phyloP scores from a whole-genome alignment of 768 basidiomycete genomes.

The Tulasnella sp. region DNA sequence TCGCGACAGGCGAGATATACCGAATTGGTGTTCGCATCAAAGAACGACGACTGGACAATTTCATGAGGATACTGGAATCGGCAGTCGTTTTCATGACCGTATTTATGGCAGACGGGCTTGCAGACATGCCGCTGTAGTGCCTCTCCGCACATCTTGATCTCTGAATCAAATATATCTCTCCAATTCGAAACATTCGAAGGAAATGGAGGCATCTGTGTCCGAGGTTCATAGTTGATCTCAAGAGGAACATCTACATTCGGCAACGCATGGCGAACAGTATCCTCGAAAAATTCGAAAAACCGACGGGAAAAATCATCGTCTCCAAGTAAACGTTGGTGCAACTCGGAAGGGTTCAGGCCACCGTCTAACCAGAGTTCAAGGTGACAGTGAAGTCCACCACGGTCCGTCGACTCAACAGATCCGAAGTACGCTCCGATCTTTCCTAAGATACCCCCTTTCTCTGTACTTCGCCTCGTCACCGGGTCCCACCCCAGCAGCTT shows the following conservation, averaged over 20 bases:
- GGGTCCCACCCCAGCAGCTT: slow-evolving; percentile 25
- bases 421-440: slow-evolving; percentile 26
- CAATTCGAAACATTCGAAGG: slow-evolving; percentile 14
- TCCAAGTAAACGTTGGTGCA: slow-evolving; percentile 22
- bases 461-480: slow-evolving; percentile 9
- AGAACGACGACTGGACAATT: slow-evolving; percentile 22
- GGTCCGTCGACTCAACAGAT: slow-evolving; percentile 23
- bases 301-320: slow-evolving; percentile 18
- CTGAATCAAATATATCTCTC: slow-evolving; percentile 16
- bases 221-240: slow-evolving; percentile 21
- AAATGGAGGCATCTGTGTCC: slow-evolving; percentile 21
- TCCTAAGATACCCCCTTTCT: slow-evolving; percentile 25
- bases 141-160: slow-evolving; percentile 23
- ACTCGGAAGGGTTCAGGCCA: slow-evolving; percentile 25
- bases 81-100: slow-evolving; percentile 23
- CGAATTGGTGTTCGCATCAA: slow-evolving; percentile 26
- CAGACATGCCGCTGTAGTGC: slow-evolving; percentile 21
- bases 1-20: slow-evolving; percentile 24
- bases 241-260: slow-evolving; percentile 22
- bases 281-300: slow-evolving; percentile 27
- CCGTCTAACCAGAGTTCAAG: slow-evolving; percentile 26
- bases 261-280: slow-evolving; percentile 25
- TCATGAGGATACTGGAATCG: slow-evolving; percentile 29
- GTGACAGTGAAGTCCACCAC: slow-evolving; percentile 25
- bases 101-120: slow-evolving; percentile 25